These are phyloP conservation scores for Bipolaris cookei DNA, from an alignment of 2,329 filamentous ascomycete species.

Conservation along the genomic window DNA sequence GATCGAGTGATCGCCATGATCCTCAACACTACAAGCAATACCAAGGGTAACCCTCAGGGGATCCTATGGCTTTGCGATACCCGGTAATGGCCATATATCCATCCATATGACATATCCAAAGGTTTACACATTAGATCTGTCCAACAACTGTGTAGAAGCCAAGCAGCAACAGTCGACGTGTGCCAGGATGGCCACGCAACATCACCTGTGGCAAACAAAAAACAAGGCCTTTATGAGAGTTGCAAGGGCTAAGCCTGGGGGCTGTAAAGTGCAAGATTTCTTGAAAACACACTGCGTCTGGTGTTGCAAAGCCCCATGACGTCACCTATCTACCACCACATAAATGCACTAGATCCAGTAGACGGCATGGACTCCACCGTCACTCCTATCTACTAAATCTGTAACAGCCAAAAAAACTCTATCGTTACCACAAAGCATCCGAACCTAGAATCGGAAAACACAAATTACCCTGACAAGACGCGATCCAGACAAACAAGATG, in stretches of 20 bases:
- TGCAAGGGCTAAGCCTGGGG: neutral
- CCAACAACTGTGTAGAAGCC: neutral
- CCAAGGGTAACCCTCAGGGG: neutral
- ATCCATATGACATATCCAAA: neutral
- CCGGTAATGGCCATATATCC: neutral
- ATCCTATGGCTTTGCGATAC: neutral
- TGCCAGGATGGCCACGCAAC: neutral
- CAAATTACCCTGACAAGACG: constrained; percentile 2
- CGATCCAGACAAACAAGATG: constrained; percentile 31
- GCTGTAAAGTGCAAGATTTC: constrained; percentile 8
- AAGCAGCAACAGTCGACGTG: neutral
- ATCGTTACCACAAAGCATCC: constrained; percentile 1
- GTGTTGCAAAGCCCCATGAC: constrained; percentile 15
- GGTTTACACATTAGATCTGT: neutral
- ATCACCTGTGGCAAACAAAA: neutral
- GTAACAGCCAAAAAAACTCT: constrained; percentile 13
- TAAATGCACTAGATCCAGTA: constrained; percentile 15
- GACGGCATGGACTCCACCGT: neutral
- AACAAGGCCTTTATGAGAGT: neutral
- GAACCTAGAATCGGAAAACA: neutral
- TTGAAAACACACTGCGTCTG: constrained; percentile 6
- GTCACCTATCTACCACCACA: constrained; percentile 12
- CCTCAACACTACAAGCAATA: neutral
- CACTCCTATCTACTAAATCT: constrained; percentile 11
- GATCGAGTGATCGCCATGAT: neutral